A percentile compares a stretch with the other conserved stretches of the same genome.
phyloP scores from a whole-genome alignment of 2,329 filamentous ascomycete genomes.

The Colletotrichum tofieldiae region DNA sequence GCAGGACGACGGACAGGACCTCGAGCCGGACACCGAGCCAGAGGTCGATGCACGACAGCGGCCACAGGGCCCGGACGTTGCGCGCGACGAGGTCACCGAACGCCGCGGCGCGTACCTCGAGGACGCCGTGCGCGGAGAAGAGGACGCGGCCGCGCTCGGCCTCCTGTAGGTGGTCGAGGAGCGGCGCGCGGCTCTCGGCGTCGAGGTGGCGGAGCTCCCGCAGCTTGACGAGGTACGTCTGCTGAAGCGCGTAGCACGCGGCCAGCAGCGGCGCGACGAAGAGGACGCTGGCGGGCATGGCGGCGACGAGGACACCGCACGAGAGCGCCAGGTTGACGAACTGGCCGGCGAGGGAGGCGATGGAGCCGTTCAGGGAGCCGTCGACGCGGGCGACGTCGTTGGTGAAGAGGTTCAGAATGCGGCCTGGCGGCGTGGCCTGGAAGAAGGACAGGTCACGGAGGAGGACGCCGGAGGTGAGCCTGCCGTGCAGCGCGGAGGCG shows the following conservation, averaged over 20 bases:
- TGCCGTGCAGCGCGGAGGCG: conserved; percentile 8
- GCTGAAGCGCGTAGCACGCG: conserved; percentile 13
- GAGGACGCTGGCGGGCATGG: conserved; percentile 2
- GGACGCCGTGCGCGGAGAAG: conserved; percentile 15
- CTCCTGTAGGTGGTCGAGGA: conserved; percentile 17
- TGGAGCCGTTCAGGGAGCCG: conserved; percentile 8
- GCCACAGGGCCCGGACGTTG: conserved; percentile 11
- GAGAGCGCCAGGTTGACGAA: conserved; percentile 10
- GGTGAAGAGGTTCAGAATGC: conserved; percentile 52
- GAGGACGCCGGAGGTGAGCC: conserved; percentile 6
- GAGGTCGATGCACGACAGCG: conserved; percentile 10
- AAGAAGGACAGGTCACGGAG: conserved; percentile 45
- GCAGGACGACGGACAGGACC: conserved; percentile 25
- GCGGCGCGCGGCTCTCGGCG: conserved; percentile 2
- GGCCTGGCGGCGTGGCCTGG: conserved; percentile 49
- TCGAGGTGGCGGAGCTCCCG: conserved; percentile 17
- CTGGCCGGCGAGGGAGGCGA: conserved; percentile 1
- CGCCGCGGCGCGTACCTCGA: not conserved
- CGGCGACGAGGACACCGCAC: conserved; percentile 15
- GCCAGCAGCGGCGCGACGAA: conserved; percentile 2
- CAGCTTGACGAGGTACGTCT: conserved; percentile 1
- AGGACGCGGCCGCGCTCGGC: conserved; percentile 12
- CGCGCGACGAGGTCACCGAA: conserved; percentile 5
- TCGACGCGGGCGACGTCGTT: conserved; percentile 47
- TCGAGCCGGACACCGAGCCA: conserved; percentile 31